Conservation (phyloP, 1,284 basidiomycete species). For the Heterobasidion occidentale region DNA sequence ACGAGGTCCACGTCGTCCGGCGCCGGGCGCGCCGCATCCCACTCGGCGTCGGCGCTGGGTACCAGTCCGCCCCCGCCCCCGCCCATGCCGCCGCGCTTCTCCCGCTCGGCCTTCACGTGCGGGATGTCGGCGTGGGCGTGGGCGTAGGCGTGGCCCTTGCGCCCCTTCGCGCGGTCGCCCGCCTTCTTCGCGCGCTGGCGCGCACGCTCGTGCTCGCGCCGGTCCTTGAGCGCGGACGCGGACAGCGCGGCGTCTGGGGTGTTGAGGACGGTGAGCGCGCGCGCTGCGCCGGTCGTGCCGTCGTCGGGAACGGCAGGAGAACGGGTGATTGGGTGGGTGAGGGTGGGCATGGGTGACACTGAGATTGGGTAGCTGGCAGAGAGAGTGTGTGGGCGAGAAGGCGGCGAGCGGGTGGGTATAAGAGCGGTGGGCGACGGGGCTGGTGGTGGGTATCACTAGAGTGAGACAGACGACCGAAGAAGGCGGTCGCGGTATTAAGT, state of each 20-base stretch:
- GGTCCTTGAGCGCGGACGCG: constrained; percentile 25
- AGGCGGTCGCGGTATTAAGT: no score
- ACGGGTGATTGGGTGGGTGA: not conserved
- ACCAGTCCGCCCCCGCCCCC: constrained; percentile 2
- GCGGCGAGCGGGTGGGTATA: not conserved
- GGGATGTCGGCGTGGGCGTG: not conserved
- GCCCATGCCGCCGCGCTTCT: constrained; percentile 8
- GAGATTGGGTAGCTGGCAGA: not conserved
- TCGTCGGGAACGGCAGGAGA: not conserved
- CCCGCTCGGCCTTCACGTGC: constrained; percentile 5
- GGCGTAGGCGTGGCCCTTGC: constrained; percentile 20
- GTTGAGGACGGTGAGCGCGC: not conserved
- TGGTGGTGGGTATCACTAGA: no score
- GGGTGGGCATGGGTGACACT: not conserved
- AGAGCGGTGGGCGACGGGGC: not conserved
- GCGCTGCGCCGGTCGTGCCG: not conserved
- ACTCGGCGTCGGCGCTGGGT: not conserved
- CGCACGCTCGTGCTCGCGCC: constrained; percentile 38
- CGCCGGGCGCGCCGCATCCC: not conserved
- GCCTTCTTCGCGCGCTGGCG: constrained; percentile 38
- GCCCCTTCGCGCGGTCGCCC: constrained; percentile 27
- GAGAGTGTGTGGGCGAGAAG: constrained; percentile 4
- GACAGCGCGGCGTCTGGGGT: constrained; percentile 5
- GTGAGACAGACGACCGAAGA: no score
- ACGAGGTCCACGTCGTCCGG: constrained; percentile 4